phyloP scores from a whole-genome alignment of 1,139 yeast species.

The Debaryomycetaceae sp. region DNA sequence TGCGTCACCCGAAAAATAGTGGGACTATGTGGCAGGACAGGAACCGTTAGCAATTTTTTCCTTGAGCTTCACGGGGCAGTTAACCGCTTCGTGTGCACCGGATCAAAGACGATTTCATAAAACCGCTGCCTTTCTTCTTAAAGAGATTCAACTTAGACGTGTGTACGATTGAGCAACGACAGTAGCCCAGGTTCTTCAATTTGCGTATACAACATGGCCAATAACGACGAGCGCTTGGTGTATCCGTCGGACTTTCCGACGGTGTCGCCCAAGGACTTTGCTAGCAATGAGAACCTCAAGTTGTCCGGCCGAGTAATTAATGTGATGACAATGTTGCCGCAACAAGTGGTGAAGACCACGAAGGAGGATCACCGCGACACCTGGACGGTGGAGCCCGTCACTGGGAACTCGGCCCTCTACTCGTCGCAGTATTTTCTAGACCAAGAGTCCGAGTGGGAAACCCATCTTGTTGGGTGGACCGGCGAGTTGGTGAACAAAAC shows the following conservation, averaged over 20 bases:
- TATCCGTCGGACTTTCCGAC: slow-evolving; percentile 22
- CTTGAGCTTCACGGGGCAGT: too few relatives aligned
- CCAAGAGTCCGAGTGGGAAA: slow-evolving; percentile 75
- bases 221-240: slow-evolving; percentile 9
- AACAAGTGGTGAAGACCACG: slow-evolving; percentile 45
- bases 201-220: slow-evolving; percentile 4
- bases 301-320: slow-evolving; percentile 64
- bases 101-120: too few relatives aligned
- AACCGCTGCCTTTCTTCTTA: too few relatives aligned
- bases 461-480: slow-evolving; percentile 91
- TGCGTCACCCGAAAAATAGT: too few relatives aligned
- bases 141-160: too few relatives aligned
- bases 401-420: slow-evolving; percentile 84
- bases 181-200: too few relatives aligned
- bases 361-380: slow-evolving; percentile 20
- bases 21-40: too few relatives aligned
- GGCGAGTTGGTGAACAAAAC: slow-evolving; percentile 66
- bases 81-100: too few relatives aligned
- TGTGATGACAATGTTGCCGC: slow-evolving; percentile 67
- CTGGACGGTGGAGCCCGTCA: slow-evolving; percentile 59
- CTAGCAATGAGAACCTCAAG: slow-evolving; percentile 23
- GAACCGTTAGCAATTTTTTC: too few relatives aligned
- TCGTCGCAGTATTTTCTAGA: slow-evolving; percentile 66
- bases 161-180: too few relatives aligned
- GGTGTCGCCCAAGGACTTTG: slow-evolving; percentile 30